Percentiles rank a stretch among this genome's conserved stretches.
Conservation (phyloP, 1,284 basidiomycete genomes). For the Fistulina hepatica region DNA sequence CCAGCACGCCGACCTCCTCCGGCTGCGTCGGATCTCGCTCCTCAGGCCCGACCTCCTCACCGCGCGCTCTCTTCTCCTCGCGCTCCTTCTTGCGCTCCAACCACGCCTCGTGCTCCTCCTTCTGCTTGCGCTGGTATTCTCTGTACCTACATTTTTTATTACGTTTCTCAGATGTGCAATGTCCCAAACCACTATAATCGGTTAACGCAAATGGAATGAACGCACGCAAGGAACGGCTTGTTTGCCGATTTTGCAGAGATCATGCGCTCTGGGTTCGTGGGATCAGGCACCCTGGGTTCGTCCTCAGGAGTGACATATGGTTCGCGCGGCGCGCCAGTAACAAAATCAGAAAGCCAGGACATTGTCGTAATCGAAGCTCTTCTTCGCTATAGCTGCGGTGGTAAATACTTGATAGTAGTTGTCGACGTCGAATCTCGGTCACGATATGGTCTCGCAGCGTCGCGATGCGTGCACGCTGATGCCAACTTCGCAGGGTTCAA, state of each 20-base stretch:
- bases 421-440: no score
- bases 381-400: no score
- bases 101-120: constrained; percentile 55
- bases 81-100: constrained; percentile 57
- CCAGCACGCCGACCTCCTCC: constrained; percentile 51
- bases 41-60: constrained; percentile 60
- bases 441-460: no score
- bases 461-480: no score
- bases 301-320: constrained; percentile 20
- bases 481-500: no score
- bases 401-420: no score
- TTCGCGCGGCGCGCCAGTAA: constrained; percentile 30
- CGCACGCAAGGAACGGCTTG: constrained; percentile 70
- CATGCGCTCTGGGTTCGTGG: constrained; percentile 46
- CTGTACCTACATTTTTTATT: constrained; percentile 40
- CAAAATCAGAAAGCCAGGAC: constrained; percentile 47
- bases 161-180: constrained; percentile 7
- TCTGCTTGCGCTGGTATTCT: constrained; percentile 53
- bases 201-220: no score
- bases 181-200: no score
- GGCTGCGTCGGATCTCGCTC: constrained; percentile 61
- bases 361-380: constrained; percentile 21
- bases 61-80: constrained; percentile 59
- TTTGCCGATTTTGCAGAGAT: constrained; percentile 72
- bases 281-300: constrained; percentile 42